Base-by-base conservation (phyloP, 805 yeast genomes). In the Candida xiaguanensis region DNA sequence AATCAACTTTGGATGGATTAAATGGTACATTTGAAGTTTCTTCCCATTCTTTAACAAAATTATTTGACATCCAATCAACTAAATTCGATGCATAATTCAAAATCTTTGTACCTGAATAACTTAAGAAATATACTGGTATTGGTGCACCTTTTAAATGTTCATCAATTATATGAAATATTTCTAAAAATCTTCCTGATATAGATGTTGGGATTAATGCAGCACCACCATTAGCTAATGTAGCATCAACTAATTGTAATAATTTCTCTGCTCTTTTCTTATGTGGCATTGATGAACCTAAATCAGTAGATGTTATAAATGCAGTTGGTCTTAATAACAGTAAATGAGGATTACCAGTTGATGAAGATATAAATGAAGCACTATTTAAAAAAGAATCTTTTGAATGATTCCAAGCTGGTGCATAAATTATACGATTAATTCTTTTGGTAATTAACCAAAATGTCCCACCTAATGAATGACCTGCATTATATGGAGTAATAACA, bases 401-500 rank as follows among this genome's bases (percentile, higher is more conserved):
- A 56, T 93, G 98, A 58, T 90, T 91, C 98, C 98, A 93, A 32
- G 85, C 79, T 2, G 93, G 89, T 0, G 96, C 95, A 58, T 88
- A 87, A 2, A 91, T 67, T n/a, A 90, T 65, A 46, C 82, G 82
- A 48, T 91, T 97, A 13, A 81, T 75, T 44, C 83, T 80, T 40
- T 81, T 80, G 32, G 75, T 73, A 8, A 91, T 58, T 26, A 82
- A 66, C 97, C 97, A 90, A 33, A 90, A 78, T 0, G 95, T 79
- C 11, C 99, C 98, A 45, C 99, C 99, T 20, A 93, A 70, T 0
- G 95, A 73, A 55, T 87, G 96, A 3, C 99, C 99, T 0, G 97
- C 82, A 57, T 85, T 89, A 49, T 81, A 80, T 0, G 97, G 95
- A 0, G 95, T 81, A 16, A 91, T 65, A 3, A 77, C 68, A 26